Base-by-base conservation (phyloP, 129 eudicot genomes). In the Smallanthus sonchifolius region DNA sequence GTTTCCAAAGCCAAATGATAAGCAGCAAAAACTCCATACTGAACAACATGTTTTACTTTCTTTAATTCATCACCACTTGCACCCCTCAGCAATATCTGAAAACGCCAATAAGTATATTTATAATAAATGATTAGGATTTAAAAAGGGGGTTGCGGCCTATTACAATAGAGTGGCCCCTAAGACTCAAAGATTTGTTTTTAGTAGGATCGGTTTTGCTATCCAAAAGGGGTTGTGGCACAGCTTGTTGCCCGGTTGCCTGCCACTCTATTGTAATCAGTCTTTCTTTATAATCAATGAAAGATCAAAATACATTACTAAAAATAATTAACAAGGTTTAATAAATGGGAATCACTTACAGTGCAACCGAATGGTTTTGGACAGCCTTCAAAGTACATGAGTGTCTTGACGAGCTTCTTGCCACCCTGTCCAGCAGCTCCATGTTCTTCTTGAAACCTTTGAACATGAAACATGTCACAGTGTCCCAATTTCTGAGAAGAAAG, bases 301-400 rank as follows among this genome's bases (percentile, higher is more conserved):
- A n/a, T n/a, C n/a, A n/a, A n/a, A n/a, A n/a, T n/a, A n/a, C n/a
- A n/a, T n/a, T n/a, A n/a, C n/a, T n/a, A n/a, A n/a, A n/a, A n/a
- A n/a, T n/a, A n/a, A n/a, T n/a, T n/a, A n/a, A n/a, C n/a, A n/a
- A n/a, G n/a, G n/a, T n/a, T 30, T 34, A 16, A 39, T 68, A 16
- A 3, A 48, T 44, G 32, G 60, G 56, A 30, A 44, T 55, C 43
- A 85, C 97, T 85, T 85, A 95, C 99, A 16, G 99, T 95, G 86
- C 89, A 95, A 66, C 99, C 99, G 32, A 91, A 85, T 70, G 99
- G 99, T 83, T 88, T 95, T 65, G 99, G 99, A 72, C 99, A 95
- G 43, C 97, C 99, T 85, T 94, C 99, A 84, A 94, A 91, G 81
- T 86, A 87, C 99, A 94, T 94, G 71, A 94, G 79, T 35, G 97